Evolutionary conservation across 306 rosid species (phyloP).

Genomic region (Elaeagnus macrophylla): DNA sequence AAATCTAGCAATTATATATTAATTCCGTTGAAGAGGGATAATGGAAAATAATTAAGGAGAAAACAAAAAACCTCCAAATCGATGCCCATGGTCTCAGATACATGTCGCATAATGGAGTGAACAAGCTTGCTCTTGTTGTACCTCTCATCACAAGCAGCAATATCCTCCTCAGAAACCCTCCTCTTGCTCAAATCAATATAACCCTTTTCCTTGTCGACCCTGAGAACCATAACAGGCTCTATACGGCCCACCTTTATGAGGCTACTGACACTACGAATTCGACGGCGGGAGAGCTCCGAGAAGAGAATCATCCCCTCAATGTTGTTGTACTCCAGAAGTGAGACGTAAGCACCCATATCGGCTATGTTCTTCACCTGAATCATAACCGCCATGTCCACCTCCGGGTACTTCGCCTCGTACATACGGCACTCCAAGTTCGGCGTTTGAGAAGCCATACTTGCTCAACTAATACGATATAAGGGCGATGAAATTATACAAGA

Average conservation of each 20-base stretch:
- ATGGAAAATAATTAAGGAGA: not conserved
- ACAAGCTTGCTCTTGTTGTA: constrained; percentile 99
- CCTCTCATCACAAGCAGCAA: constrained; percentile 79
- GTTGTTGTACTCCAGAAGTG: constrained; percentile 78
- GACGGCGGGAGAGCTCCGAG: constrained; percentile 90
- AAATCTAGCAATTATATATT: no score
- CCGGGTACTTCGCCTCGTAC: constrained; percentile 25
- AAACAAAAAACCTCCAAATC: constrained; percentile 67
- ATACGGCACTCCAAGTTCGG: not conserved
- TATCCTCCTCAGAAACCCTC: constrained; percentile 84
- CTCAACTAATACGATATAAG: no score
- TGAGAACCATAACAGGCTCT: constrained; percentile 87
- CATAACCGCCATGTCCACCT: constrained; percentile 92
- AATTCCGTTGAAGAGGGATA: not conserved
- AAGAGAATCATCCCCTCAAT: constrained; percentile 89
- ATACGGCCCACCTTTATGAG: constrained; percentile 78
- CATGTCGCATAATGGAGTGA: constrained; percentile 95
- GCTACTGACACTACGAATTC: constrained; percentile 83
- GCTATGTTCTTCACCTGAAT: constrained; percentile 91
- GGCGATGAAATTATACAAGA: no score
- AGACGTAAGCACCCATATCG: constrained; percentile 90
- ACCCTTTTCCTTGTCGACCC: constrained; percentile 83
- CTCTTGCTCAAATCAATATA: constrained; percentile 87
- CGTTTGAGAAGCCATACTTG: not conserved
- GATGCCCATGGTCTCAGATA: constrained; percentile 61